Evolutionary conservation across 2,329 filamentous ascomycete species (phyloP).

Genomic region (Thermomyces lanuginosus): DNA sequence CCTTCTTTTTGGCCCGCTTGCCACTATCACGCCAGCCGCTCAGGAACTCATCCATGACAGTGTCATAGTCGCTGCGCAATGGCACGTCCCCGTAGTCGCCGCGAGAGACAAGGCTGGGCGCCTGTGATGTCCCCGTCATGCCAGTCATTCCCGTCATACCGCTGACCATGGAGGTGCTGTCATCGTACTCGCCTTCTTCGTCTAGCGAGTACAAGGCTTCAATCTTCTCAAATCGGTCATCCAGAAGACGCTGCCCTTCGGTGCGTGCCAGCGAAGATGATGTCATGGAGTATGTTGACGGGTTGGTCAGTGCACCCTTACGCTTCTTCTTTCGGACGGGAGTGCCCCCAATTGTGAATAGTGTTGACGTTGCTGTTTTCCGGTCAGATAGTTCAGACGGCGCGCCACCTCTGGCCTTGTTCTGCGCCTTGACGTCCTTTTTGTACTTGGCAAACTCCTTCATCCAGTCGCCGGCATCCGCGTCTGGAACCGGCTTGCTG

Average conservation of each 20-base stretch:
- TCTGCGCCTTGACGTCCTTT: constrained; percentile 46
- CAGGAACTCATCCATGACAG: constrained; percentile 85
- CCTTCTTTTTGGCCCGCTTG: constrained; percentile 27
- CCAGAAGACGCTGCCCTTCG: constrained; percentile 68
- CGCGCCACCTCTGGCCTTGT: constrained; percentile 18
- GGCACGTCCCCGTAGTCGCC: constrained; percentile 31
- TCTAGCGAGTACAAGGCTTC: constrained; percentile 63
- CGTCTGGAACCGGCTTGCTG: constrained; percentile 23
- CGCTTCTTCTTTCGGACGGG: constrained; percentile 66
- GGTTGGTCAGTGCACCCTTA: constrained; percentile 80
- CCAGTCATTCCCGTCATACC: constrained; percentile 26
- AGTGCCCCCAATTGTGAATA: constrained; percentile 47
- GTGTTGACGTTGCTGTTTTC: constrained; percentile 28
- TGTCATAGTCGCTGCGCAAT: constrained; percentile 64
- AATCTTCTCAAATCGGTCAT: constrained; percentile 80
- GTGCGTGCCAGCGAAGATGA: constrained; percentile 76
- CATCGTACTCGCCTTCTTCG: constrained; percentile 38
- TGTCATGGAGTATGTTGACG: constrained; percentile 80
- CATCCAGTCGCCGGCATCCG: constrained; percentile 68
- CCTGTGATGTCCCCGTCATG: constrained; percentile 38
- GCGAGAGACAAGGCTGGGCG: constrained; percentile 35
- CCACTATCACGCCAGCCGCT: constrained; percentile 39
- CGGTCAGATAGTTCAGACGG: constrained; percentile 19
- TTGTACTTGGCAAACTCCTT: constrained; percentile 91
- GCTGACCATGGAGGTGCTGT: constrained; percentile 35